Base-by-base conservation (phyloP, 2,329 filamentous ascomycete genomes). In the Beauveria sp. region DNA sequence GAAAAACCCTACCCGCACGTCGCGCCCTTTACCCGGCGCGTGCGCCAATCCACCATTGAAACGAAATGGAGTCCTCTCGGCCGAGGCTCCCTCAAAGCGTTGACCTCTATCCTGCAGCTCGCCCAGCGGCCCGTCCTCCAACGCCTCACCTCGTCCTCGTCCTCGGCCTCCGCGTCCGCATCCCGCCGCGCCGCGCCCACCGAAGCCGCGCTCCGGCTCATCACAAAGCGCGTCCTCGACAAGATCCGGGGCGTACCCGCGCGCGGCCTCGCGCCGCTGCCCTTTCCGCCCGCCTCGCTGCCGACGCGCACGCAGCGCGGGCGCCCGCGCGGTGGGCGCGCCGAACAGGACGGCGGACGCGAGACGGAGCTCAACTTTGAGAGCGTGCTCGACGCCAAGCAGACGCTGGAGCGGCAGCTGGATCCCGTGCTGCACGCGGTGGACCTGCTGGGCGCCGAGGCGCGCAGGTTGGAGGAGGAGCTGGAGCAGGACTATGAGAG, bases 291-390 rank as follows among this genome's bases (percentile, higher is more conserved):
- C 0, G 77, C 81, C 3, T 70, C 73, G 1, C 66, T 70, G 54
- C 64, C 67, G 5, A 63, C 70, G 42, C 20, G 61, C 62, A 53
- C 64, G 61, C 28, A 58, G 65, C 43, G 55, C 63, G 47, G 63
- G 63, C 50, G 56, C 38, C 26, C 57, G 63, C 16, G 57, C 58
- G 46, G 62, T 28, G 53, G 61, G 10, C 63, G 66, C 34, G 69
- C 68, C 20, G 71, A 68, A n/a, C 68, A 68, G 26, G 71, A 75
- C 24, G 78, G 75, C 8, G 75, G 78, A 18, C 78, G 83, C 55
- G 82, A 81, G 50, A 76, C 79, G 30, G 85, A 88, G 68, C 82
- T 91, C 52, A 81, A 88, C 67, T 86, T 86, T 65, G 87, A 90
- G 69, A 82, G 79, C 66, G 81, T 86, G 16, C 75, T 87, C 9